These are phyloP conservation scores for Teunomyces kruisii DNA, from an alignment of 805 yeast species.

Conservation along the genomic window DNA sequence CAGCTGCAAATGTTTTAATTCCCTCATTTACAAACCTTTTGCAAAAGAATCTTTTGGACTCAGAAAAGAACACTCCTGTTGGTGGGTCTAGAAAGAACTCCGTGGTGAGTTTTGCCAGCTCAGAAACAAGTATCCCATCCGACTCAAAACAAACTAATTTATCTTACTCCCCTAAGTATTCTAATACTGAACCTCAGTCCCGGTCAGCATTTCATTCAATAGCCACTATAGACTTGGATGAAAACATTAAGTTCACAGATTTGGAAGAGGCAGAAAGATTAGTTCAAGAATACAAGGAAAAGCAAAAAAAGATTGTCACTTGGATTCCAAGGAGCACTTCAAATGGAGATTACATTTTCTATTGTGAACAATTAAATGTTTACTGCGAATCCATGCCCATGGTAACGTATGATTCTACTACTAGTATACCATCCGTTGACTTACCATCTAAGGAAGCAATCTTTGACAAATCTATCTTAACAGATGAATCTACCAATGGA, in stretches of 20 bases:
- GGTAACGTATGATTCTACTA: conserved; percentile 23
- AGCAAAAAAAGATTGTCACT: conserved; percentile 20
- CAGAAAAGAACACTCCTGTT: conserved; percentile 30
- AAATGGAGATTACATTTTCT: conserved; percentile 56
- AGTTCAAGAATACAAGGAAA: conserved; percentile 21
- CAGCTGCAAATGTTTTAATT: conserved; percentile 45
- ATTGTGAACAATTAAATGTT: conserved; percentile 58
- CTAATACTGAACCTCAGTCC: neutral
- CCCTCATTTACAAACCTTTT: conserved; percentile 39
- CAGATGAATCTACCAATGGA: neutral
- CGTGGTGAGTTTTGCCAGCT: conserved; percentile 49
- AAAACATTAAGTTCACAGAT: conserved; percentile 14
- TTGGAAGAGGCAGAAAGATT: conserved; percentile 30
- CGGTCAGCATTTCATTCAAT: conserved; percentile 15
- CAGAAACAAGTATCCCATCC: conserved; percentile 33
- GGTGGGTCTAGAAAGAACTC: conserved; percentile 45
- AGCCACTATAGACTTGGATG: conserved; percentile 10
- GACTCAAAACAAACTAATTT: conserved; percentile 23
- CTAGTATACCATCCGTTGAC: conserved; percentile 21
- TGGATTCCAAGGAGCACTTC: conserved; percentile 67
- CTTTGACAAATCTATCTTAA: conserved; percentile 16
- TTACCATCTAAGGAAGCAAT: conserved; percentile 26
- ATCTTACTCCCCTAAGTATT: conserved; percentile 20
- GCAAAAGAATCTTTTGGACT: conserved; percentile 36
- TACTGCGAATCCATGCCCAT: conserved; percentile 61